Conservation (phyloP, 225 moss, liverwort and hornwort genomes). For the Bryoerythrophyllum caledonicum region DNA sequence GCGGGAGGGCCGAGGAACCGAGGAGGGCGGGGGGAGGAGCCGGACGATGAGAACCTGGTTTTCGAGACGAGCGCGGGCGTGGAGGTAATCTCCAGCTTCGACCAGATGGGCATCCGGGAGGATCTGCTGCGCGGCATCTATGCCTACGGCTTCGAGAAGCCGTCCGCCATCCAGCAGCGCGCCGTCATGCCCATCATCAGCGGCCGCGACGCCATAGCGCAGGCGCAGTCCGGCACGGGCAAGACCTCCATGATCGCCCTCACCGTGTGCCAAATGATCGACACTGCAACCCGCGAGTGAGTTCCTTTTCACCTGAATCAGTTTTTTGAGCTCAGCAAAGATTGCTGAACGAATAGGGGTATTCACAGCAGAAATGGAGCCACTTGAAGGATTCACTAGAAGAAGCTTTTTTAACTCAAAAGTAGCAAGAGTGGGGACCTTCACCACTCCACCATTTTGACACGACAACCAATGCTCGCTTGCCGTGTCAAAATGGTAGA, state of each 20-base stretch:
- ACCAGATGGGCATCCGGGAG: conserved; percentile 78
- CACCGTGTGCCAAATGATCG: conserved; percentile 57
- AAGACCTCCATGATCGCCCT: conserved; percentile 69
- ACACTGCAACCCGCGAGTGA: conserved; percentile 60
- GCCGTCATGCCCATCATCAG: conserved; percentile 75
- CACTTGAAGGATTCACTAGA: too few relatives aligned
- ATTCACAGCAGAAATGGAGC: too few relatives aligned
- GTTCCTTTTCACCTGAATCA: conserved; percentile 20
- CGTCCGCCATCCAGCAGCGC: conserved; percentile 79
- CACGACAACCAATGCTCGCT: too few relatives aligned
- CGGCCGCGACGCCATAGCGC: conserved; percentile 76
- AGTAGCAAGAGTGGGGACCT: too few relatives aligned
- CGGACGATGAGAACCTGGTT: conserved; percentile 45
- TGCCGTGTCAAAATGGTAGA: too few relatives aligned
- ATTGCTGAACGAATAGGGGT: too few relatives aligned
- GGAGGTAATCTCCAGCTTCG: conserved; percentile 79
- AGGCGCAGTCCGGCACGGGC: conserved; percentile 83
- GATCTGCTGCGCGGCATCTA: conserved; percentile 86
- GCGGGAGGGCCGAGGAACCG: conserved; percentile 46
- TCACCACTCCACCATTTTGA: too few relatives aligned
- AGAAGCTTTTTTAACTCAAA: too few relatives aligned
- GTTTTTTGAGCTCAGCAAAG: neutral
- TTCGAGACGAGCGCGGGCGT: conserved; percentile 56
- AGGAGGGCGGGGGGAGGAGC: conserved; percentile 33
- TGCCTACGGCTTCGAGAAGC: conserved; percentile 80